Conservation (phyloP, 164 flowering plant genomes). For the Chimonanthus salicifolius region DNA sequence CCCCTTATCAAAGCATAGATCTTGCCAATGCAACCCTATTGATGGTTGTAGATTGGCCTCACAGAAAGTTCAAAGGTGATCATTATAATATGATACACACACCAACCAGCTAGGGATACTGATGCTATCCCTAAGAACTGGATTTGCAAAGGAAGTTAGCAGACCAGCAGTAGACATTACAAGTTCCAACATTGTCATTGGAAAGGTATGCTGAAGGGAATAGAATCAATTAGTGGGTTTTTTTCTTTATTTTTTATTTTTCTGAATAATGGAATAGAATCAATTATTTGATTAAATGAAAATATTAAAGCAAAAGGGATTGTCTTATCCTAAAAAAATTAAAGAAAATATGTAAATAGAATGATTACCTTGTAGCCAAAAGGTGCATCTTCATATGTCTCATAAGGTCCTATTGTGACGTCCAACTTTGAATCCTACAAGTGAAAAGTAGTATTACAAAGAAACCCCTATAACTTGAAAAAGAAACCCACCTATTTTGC, state of each 20-base stretch:
- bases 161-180: neutral
- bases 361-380: conserved; percentile 85
- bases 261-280: no score
- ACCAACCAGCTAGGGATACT: no score
- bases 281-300: neutral
- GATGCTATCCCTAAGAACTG: no score
- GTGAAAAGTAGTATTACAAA: neutral
- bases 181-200: no score
- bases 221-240: no score
- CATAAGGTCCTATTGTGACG: conserved; percentile 92
- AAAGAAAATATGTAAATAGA: neutral
- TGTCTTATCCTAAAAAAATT: neutral
- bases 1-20: no score
- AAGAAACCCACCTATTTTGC: neutral
- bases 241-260: no score
- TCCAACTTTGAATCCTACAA: conserved; percentile 89
- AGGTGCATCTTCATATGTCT: conserved; percentile 84
- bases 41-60: no score
- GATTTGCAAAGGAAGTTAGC: no score
- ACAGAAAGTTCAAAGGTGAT: no score
- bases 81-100: no score
- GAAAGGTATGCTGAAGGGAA: neutral
- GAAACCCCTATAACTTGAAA: neutral
- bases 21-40: no score
- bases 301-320: neutral